Conservation (phyloP, 495 filamentous ascomycete genomes). For the Rusavskia elegans region DNA sequence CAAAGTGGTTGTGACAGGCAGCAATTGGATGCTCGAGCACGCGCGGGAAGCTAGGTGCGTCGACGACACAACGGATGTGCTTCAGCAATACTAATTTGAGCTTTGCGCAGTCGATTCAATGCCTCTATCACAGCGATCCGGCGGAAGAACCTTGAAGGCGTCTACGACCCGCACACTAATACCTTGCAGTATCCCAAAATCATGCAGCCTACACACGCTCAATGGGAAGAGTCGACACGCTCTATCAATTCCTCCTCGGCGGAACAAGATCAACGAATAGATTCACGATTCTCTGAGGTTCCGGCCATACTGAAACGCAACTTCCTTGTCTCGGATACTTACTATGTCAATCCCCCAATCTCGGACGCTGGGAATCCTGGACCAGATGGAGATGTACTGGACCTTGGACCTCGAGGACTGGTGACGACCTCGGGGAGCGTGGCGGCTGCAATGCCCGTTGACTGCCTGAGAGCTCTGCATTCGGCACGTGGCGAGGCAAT, state of each 20-base stretch:
- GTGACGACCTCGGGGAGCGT: slow-evolving; percentile 43
- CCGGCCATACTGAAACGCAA: slow-evolving; percentile 51
- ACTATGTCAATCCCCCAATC: slow-evolving; percentile 44
- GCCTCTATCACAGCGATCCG: slow-evolving; percentile 45
- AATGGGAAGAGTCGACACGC: slow-evolving; percentile 46
- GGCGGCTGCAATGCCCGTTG: slow-evolving; percentile 48
- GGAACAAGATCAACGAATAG: slow-evolving; percentile 2
- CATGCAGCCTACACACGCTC: slow-evolving; percentile 80
- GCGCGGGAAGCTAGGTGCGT: slow-evolving; percentile 73
- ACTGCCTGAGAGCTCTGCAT: slow-evolving; percentile 55
- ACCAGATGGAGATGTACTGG: slow-evolving; percentile 41
- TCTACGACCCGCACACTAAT: slow-evolving; percentile 92
- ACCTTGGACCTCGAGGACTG: slow-evolving; percentile 51
- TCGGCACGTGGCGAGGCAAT: slow-evolving; percentile 42
- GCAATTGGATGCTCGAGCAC: slow-evolving; percentile 97
- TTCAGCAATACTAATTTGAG: background rate
- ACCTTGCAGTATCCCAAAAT: slow-evolving; percentile 67
- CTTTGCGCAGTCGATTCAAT: slow-evolving; percentile 57
- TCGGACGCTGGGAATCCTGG: slow-evolving; percentile 45
- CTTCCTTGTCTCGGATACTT: slow-evolving; percentile 58
- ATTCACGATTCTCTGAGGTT: slow-evolving; percentile 44
- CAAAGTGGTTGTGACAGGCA: slow-evolving; percentile 74
- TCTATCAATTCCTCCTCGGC: background rate
- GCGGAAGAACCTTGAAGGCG: slow-evolving; percentile 49
- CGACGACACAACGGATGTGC: background rate